phyloP scores from a whole-genome alignment of 495 filamentous ascomycete species.

The Staphylotrichum tortipilum region DNA sequence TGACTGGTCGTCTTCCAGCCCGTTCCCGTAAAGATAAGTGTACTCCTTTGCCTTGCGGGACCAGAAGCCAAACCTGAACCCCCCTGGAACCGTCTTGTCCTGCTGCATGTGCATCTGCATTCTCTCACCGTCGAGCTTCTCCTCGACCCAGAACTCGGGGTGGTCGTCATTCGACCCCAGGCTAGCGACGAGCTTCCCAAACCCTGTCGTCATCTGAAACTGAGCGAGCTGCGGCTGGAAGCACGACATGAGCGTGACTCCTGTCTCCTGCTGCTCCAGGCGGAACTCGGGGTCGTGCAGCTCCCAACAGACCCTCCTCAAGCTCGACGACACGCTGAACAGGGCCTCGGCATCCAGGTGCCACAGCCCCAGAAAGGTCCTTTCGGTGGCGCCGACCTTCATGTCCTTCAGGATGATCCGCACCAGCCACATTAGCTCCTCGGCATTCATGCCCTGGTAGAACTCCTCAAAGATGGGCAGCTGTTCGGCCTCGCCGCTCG shows the following conservation, averaged over 20 bases:
- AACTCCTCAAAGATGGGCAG: constrained; percentile 69
- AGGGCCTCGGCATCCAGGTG: constrained; percentile 86
- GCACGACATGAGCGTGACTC: constrained; percentile 81
- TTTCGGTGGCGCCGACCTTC: constrained; percentile 96
- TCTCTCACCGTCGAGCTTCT: constrained; percentile 93
- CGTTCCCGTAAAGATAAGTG: constrained; percentile 82
- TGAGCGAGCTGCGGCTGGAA: constrained; percentile 96
- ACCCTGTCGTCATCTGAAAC: constrained; percentile 75
- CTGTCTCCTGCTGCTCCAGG: constrained; percentile 65
- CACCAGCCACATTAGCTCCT: constrained; percentile 89
- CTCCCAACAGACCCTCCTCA: constrained; percentile 93
- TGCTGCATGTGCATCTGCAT: constrained; percentile 93
- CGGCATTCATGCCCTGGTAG: constrained; percentile 85
- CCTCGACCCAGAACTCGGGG: constrained; percentile 87
- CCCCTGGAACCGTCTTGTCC: constrained; percentile 57
- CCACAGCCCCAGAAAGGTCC: constrained; percentile 84
- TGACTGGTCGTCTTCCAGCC: constrained; percentile 65
- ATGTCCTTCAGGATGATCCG: constrained; percentile 92
- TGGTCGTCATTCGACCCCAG: constrained; percentile 64
- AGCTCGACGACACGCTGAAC: constrained; percentile 84
- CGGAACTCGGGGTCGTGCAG: constrained; percentile 67
- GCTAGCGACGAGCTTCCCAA: constrained; percentile 70
- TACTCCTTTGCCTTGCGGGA: constrained; percentile 96
- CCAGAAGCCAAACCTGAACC: constrained; percentile 79
- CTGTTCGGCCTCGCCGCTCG: constrained; percentile 74